phyloP scores from a whole-genome alignment of 23 red algal species.

The Agarophyton chilense region DNA sequence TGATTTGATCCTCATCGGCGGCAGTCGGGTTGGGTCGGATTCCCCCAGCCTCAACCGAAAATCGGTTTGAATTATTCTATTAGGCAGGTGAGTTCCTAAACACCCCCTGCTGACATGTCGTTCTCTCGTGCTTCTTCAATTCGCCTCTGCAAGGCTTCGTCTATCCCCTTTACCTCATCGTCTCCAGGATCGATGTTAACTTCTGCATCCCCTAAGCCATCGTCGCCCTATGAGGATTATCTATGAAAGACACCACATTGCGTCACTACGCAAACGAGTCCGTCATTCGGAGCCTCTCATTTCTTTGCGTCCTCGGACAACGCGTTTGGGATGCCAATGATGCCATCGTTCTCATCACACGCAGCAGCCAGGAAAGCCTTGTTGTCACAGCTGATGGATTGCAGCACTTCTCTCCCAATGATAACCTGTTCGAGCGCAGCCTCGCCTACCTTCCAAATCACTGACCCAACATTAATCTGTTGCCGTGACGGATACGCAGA shows the following conservation, averaged over 20 bases:
- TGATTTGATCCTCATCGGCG: conserved; percentile 41
- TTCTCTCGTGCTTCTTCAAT: not conserved
- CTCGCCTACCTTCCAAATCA: conserved; percentile 26
- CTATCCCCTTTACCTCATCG: not conserved
- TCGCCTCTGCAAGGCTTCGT: not conserved
- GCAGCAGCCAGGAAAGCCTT: conserved; percentile 9
- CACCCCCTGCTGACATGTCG: conserved; percentile 12
- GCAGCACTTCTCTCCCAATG: conserved; percentile 2
- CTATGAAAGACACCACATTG: not conserved
- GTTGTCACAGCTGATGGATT: conserved; percentile 43
- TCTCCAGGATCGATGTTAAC: conserved; percentile 50
- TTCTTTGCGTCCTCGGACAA: conserved; percentile 4
- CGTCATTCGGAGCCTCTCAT: not conserved
- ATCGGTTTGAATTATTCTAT: conserved; percentile 18
- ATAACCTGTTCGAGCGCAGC: not conserved
- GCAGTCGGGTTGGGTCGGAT: conserved; percentile 37
- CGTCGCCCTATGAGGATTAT: not conserved
- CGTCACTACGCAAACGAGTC: not conserved
- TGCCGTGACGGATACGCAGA: conserved; percentile 43
- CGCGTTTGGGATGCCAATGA: not conserved
- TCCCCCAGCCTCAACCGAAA: conserved; percentile 40
- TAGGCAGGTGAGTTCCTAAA: not conserved
- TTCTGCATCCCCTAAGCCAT: not conserved
- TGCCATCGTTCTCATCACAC: conserved; percentile 39
- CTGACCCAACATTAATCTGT: not conserved